Conservation (phyloP, 2,329 filamentous ascomycete genomes). For the Penicillium crustosum region DNA sequence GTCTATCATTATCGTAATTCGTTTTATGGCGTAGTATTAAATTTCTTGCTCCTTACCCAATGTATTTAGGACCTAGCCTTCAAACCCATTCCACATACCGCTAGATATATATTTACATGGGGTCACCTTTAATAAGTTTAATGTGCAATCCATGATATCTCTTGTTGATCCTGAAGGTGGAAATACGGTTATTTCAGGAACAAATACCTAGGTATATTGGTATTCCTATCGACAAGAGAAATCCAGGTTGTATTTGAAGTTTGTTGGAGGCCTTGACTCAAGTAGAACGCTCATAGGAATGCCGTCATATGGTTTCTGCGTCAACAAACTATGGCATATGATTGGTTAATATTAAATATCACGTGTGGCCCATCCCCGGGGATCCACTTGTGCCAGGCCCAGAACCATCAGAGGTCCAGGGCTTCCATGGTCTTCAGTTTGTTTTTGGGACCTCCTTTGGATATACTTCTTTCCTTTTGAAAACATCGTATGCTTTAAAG, state of each 20-base stretch:
- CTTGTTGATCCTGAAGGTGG: not conserved
- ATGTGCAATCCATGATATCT: not conserved
- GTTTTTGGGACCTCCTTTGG: not conserved
- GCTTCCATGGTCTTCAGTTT: not conserved
- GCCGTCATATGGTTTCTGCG: not conserved
- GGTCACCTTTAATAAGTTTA: not conserved
- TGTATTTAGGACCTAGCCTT: not conserved
- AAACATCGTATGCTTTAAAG: not conserved
- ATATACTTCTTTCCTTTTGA: not conserved
- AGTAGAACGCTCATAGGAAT: not conserved
- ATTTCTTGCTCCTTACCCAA: not conserved
- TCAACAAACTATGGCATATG: not conserved
- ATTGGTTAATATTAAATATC: not conserved
- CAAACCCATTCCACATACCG: not conserved
- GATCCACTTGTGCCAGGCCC: not conserved
- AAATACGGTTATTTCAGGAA: not conserved
- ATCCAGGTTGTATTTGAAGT: too few species aligned
- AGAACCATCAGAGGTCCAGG: not conserved
- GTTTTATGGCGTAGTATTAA: not conserved
- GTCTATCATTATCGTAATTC: too few species aligned
- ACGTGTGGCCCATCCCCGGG: not conserved
- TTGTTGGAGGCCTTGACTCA: too few species aligned
- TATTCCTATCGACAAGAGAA: not conserved
- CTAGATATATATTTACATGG: not conserved
- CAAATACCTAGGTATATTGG: too few species aligned